Evolutionary conservation across 352 stramenopile genomes (phyloP), one percentile per base, ranked within the genome.

Genomic region (Phytophthora pini): DNA sequence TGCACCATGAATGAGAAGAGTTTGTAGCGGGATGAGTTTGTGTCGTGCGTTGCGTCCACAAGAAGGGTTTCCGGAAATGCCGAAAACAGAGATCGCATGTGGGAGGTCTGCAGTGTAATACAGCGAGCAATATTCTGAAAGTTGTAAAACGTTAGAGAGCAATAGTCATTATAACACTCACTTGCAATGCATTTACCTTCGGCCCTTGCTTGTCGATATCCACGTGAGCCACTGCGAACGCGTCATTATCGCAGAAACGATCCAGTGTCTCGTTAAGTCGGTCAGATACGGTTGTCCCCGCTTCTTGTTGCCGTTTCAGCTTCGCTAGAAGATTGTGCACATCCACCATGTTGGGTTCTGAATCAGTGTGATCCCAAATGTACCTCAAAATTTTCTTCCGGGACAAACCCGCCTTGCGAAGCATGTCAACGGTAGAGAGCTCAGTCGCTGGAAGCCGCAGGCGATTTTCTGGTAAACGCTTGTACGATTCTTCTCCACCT

Each of bases 1-100:
- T 67, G 63, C 2, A 61, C 20, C 52, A 66, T 63, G 29, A 71
- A 68, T 0, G 56, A 66, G 24, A 62, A 67, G 5, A 67, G 22
- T 38, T 67, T 68, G 55, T 60, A 67, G 5, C 51, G 38, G 1
- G 47, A 36, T 9, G 11, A 4, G 12, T 71, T 67, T 1, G 63
- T 67, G 5, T 41, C 17, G 49, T 54, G 63, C 1, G 49, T 67
- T 8, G 53, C 46, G 13, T 69, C 50, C 8, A 70, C 34, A 3
- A 70, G 9, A 1, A 72, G 12, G 0, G 15, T 22, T 40, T 46
- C 47, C 15, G 44, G 51, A 49, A 55, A 58, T 29, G n/a, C 15
- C 1, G 13, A 44, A 44, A 44, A n/a, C 3, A 44, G 15, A 4
- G 38, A 17, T n/a, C 38, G 11, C 38, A 44, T 44, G 12, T 44